Base-by-base conservation (phyloP, 176 grass and related monocot species). In the Hyparrhenia diplandra region DNA sequence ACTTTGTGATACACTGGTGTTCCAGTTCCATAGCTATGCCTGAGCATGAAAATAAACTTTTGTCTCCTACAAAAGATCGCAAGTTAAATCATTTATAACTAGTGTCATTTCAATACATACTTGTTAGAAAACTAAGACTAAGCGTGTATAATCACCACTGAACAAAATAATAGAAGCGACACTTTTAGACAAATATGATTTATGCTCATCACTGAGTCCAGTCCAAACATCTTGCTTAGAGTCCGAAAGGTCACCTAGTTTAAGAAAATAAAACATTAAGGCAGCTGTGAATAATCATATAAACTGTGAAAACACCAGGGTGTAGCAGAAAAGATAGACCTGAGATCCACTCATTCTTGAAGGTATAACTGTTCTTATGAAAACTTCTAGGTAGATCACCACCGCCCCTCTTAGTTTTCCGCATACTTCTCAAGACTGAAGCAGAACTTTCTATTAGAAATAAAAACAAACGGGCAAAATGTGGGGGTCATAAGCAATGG, bases 201-300 rank as follows among this genome's bases (percentile, higher is more conserved):
- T 55, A 54, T 1, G 52, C 18, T 0, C 20, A 55, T 55, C 52
- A 55, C 18, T 55, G 20, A 55, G 6, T 0, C 18, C 18, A 55
- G 52, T n/a, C 52, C 20, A 21, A 55, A 8, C 18, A n/a, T 55
- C 52, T 55, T 55, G 52, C 18, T 51, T 37, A 59, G 8, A 8
- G 10, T 0, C 13, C 47, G 2, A 0, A 20, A 79, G 5, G 28
- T 47, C 1, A 37, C 77, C 76, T 79, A 51, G 27, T 51, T 78
- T 5, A 77, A 77, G 57, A 30, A 76, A 59, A 64, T 4, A 25
- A 27, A 77, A 6, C 3, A 55, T 55, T n/a, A n/a, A 55, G 4
- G 17, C 34, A 77, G 41, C 25, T 13, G 14, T 77, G 75, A 77
- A 40, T 77, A 27, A 16, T 76, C 34, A 76, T 40, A 76, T 41